Evolutionary conservation across 208 protist genomes (phyloP).

Genomic region (Trypanosoma avium): DNA sequence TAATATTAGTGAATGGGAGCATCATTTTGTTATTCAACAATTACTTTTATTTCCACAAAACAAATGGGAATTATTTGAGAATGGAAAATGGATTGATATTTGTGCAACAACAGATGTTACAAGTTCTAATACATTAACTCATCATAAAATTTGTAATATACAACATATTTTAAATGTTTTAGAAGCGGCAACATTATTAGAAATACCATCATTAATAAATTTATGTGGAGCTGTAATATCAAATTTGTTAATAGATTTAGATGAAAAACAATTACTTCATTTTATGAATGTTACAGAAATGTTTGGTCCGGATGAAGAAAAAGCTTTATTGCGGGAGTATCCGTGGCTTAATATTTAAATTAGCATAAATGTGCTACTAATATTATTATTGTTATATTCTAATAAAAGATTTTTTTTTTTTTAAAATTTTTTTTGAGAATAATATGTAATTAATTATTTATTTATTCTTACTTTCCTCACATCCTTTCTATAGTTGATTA

Average conservation of each 20-base stretch:
- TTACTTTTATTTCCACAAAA: constrained; percentile 31
- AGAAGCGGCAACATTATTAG: constrained; percentile 49
- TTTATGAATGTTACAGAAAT: constrained; percentile 33
- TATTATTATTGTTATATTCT: not conserved
- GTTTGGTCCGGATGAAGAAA: constrained; percentile 44
- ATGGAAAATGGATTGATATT: constrained; percentile 55
- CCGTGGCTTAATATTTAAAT: constrained; percentile 31
- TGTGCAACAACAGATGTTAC: constrained; percentile 16
- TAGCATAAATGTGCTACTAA: not conserved
- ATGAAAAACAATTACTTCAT: constrained; percentile 30
- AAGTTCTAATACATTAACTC: no score
- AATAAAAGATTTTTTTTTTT: constrained; percentile 7
- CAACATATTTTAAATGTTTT: constrained; percentile 40
- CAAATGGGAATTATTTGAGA: constrained; percentile 19
- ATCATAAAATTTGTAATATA: constrained; percentile 33
- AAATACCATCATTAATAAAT: constrained; percentile 37
- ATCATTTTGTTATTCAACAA: constrained; percentile 46
- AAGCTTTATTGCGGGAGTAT: constrained; percentile 23
- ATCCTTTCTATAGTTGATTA: no score
- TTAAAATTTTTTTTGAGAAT: constrained; percentile 24
- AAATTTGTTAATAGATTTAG: constrained; percentile 58
- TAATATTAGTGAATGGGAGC: constrained; percentile 54
- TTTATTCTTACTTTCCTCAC: no score
- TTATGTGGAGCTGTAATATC: constrained; percentile 59
- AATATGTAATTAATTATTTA: no score